Evolutionary conservation across 2,329 filamentous ascomycete species (phyloP), one percentile per base, ranked within the genome.

Genomic region (Verticillium zaregamsianum): DNA sequence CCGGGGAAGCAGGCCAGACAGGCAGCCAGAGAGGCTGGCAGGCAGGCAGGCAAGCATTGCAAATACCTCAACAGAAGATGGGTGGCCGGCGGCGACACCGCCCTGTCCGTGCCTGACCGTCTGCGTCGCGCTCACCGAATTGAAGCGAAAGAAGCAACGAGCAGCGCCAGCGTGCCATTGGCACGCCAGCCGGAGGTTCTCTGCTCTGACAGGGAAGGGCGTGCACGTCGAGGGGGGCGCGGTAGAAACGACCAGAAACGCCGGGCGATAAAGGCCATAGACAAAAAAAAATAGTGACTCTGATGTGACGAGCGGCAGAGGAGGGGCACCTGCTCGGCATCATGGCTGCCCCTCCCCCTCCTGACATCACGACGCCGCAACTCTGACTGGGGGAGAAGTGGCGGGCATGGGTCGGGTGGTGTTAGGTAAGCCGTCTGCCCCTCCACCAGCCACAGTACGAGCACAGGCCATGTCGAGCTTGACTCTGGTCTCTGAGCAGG

Each of bases 321-420:
- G 57, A 58, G 57, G 57, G 57, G 57, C 57, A 58, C 23, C 28
- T 28, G 28, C 28, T 28, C 28, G 28, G 28, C 28, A 5, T 28
- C 28, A 28, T 28, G 28, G 31, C 17, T 58, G 37, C 39, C 57
- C 39, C 57, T 58, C 37, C 57, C 57, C 57, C 57, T 58, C 57
- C 57, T 58, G 57, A 58, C 57, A 58, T 58, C 57, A 58, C 56
- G 33, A 25, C 45, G 45, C 45, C 45, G 28, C 28, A 28, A 52
- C 1, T 23, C n/a, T 23, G 45, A 23, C 28, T 4, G 28, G 28
- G 28, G 28, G 28, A 1, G 5, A 6, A 28, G 28, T 28, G 28
- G 28, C 28, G 28, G 5, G n/a, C n/a, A 14, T 9, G 45, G 20
- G 8, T 25, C 45, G 45, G 45, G 45, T 23, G n/a, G 9, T 23